These are phyloP conservation scores for Aspergillus conjunctus DNA, from an alignment of 495 filamentous ascomycete species.

Conservation along the genomic window DNA sequence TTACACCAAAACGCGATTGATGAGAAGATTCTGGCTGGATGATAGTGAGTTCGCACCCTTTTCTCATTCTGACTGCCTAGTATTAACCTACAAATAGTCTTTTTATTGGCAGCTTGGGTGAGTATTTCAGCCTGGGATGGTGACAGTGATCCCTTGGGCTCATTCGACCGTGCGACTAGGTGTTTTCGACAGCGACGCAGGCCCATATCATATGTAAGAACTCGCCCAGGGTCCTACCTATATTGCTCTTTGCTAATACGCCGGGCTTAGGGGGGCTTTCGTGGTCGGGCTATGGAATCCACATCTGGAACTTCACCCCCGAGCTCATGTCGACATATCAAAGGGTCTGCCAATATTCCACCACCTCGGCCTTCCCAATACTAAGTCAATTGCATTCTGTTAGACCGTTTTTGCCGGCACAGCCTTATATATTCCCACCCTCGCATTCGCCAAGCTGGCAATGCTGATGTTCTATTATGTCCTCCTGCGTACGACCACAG, in stretches of 20 bases:
- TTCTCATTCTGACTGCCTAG: background rate
- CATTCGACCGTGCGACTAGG: background rate
- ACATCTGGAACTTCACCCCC: background rate
- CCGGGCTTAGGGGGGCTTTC: background rate
- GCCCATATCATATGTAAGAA: background rate
- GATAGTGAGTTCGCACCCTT: slow-evolving; percentile 9
- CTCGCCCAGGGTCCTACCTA: background rate
- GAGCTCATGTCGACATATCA: background rate
- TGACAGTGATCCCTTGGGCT: background rate
- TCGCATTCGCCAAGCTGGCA: background rate
- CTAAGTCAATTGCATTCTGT: background rate
- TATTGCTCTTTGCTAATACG: background rate
- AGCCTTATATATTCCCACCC: background rate
- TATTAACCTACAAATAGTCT: background rate
- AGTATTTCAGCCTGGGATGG: background rate
- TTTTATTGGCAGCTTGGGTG: background rate
- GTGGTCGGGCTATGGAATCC: background rate
- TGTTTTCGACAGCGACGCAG: slow-evolving; percentile 5
- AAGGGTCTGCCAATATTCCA: background rate
- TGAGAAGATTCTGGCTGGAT: slow-evolving; percentile 21
- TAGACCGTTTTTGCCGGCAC: background rate
- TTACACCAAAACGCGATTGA: slow-evolving; percentile 15
- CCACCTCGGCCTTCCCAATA: no score
- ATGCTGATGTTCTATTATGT: background rate
- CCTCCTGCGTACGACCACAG: background rate